These are phyloP conservation scores for Tulasnella sp. DNA, from an alignment of 768 basidiomycete species.

Conservation along the genomic window DNA sequence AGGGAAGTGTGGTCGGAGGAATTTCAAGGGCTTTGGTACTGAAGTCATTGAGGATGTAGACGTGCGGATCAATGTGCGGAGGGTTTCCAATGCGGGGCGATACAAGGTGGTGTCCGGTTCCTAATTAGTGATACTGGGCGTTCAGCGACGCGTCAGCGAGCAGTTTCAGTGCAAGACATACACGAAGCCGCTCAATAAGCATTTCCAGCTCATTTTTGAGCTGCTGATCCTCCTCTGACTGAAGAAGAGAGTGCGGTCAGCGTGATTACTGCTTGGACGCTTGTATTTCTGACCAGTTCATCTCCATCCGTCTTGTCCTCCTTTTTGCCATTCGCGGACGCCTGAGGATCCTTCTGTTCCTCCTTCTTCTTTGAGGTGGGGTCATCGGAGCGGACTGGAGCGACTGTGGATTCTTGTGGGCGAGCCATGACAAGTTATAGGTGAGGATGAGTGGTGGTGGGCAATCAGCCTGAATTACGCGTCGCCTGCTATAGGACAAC, in stretches of 20 bases:
- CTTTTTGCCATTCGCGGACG: constrained; percentile 44
- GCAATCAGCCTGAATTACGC: constrained; percentile 9
- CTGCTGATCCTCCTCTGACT: constrained; percentile 94
- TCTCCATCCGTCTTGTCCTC: constrained; percentile 49
- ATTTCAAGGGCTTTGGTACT: constrained; percentile 97
- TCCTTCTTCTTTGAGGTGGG: constrained; percentile 57
- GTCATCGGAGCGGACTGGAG: constrained; percentile 57
- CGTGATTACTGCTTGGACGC: not conserved
- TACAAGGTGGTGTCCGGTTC: constrained; percentile 82
- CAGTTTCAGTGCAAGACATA: constrained; percentile 28
- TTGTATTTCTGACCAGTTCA: constrained; percentile 55
- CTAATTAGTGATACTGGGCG: constrained; percentile 33
- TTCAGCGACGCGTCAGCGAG: not conserved
- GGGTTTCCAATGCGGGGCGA: constrained; percentile 82
- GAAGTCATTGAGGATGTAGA: constrained; percentile 99
- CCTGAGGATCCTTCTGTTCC: constrained; percentile 34
- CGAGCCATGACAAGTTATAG: constrained; percentile 11
- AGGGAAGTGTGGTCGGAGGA: constrained; percentile 89
- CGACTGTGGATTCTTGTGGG: constrained; percentile 19
- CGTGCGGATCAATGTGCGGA: constrained; percentile 87
- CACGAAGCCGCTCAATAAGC: constrained; percentile 89
- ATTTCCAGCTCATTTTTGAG: constrained; percentile 92
- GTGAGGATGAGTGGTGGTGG: constrained; percentile 5
- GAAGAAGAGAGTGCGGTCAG: not conserved
- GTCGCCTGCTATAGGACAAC: not conserved